Percentiles rank a stretch among this genome's conserved stretches.
Conservation (phyloP, 116 monocot species). For the Papilionanthe hybrid region DNA sequence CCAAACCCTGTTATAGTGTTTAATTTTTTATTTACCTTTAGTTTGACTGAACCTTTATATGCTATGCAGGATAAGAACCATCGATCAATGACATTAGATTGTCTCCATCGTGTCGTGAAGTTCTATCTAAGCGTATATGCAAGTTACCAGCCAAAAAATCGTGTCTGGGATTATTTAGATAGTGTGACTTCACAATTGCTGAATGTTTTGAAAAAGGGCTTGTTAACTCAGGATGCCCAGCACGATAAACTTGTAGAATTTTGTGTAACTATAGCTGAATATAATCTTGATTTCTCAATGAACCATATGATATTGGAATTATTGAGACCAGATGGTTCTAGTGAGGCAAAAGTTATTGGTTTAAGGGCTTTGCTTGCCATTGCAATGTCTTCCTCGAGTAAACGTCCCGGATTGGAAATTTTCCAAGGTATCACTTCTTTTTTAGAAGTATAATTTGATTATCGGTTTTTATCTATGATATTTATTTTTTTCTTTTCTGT, state of each 20-base stretch:
- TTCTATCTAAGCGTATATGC: conserved; percentile 95
- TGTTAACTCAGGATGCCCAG: conserved; percentile 91
- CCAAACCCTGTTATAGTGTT: not conserved
- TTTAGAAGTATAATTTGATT: conserved; percentile 6
- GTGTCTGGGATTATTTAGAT: conserved; percentile 95
- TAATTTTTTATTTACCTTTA: not conserved
- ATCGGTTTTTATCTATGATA: not conserved
- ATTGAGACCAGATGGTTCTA: conserved; percentile 74
- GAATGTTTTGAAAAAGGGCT: conserved; percentile 75
- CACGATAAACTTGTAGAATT: conserved; percentile 99
- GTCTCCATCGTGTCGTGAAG: conserved; percentile 92
- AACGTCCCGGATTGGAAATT: conserved; percentile 58
- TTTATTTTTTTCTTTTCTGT: conserved; percentile 3
- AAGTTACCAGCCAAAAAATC: conserved; percentile 61
- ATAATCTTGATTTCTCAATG: conserved; percentile 91
- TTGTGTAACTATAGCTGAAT: conserved; percentile 94
- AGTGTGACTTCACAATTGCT: conserved; percentile 95
- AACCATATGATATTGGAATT: conserved; percentile 95
- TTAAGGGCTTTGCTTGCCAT: conserved; percentile 88
- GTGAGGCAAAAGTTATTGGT: conserved; percentile 98
- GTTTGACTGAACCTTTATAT: conserved; percentile 8
- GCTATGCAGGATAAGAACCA: conserved; percentile 91
- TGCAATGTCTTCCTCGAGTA: conserved; percentile 74
- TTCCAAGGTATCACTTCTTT: conserved; percentile 49
- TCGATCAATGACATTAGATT: conserved; percentile 96